phyloP scores from a whole-genome alignment of 768 basidiomycete genomes.

The Arthromyces matolae region DNA sequence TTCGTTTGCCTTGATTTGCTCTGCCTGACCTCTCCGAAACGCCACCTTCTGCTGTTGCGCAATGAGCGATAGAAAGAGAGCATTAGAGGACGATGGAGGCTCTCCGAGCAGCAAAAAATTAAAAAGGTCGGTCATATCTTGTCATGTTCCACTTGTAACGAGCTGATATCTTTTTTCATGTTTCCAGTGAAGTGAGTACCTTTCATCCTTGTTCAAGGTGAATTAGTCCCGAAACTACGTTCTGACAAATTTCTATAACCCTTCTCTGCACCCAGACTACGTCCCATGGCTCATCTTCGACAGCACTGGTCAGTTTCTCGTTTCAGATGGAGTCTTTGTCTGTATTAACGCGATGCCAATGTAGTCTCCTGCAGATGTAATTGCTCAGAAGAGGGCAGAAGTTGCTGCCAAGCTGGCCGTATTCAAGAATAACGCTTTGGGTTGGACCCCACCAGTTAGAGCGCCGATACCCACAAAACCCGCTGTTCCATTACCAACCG shows the following conservation, averaged over 20 bases:
- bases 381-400: constrained; percentile 80
- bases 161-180: constrained; percentile 18
- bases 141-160: constrained; percentile 6
- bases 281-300: constrained; percentile 40
- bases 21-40: background rate
- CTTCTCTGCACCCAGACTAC: constrained; percentile 48
- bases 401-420: constrained; percentile 83
- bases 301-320: constrained; percentile 41
- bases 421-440: constrained; percentile 48
- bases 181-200: constrained; percentile 68
- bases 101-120: constrained; percentile 50
- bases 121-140: constrained; percentile 52
- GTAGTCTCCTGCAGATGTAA: constrained; percentile 48
- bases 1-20: too few species aligned
- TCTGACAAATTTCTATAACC: constrained; percentile 76
- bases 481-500: constrained; percentile 28
- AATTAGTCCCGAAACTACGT: constrained; percentile 50
- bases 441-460: constrained; percentile 31
- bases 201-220: constrained; percentile 56
- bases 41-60: background rate
- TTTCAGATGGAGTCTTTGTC: background rate
- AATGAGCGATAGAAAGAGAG: constrained; percentile 70
- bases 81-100: constrained; percentile 53
- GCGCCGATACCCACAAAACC: constrained; percentile 40
- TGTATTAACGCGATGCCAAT: background rate